Conservation (phyloP, 495 filamentous ascomycete species). For the Astrocystis sublimbata region DNA sequence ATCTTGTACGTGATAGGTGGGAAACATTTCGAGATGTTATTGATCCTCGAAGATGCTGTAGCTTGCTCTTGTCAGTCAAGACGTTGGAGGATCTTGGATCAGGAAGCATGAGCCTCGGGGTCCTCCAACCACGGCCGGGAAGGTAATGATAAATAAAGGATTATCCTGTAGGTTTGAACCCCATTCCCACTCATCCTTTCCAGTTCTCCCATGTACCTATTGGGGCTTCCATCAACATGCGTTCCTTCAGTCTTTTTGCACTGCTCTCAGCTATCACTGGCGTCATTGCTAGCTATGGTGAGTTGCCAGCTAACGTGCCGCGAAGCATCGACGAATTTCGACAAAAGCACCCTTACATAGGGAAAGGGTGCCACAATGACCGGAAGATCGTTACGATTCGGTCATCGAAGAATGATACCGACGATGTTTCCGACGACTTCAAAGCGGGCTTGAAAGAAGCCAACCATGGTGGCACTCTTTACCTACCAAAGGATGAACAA, state of each 20-base stretch:
- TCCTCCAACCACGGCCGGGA: not conserved
- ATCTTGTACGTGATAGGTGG: constrained; percentile 8
- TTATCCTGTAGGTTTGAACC: not conserved
- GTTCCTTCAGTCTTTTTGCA: constrained; percentile 19
- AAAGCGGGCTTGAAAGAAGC: constrained; percentile 52
- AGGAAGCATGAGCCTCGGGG: not conserved
- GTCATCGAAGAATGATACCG: constrained; percentile 51
- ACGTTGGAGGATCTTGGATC: not conserved
- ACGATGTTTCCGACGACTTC: constrained; percentile 58
- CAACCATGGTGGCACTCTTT: constrained; percentile 55
- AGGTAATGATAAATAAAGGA: not conserved
- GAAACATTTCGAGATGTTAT: constrained; percentile 1
- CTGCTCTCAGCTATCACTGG: constrained; percentile 17
- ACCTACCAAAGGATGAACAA: constrained; percentile 50
- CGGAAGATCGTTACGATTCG: constrained; percentile 52
- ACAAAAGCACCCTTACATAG: constrained; percentile 30
- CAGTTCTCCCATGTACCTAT: not conserved
- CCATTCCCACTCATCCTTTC: not conserved
- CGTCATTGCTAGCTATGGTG: constrained; percentile 11
- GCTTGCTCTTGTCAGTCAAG: not conserved
- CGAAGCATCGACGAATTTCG: constrained; percentile 33
- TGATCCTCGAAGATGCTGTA: not conserved
- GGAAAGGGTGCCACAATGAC: constrained; percentile 14
- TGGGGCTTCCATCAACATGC: constrained; percentile 8
- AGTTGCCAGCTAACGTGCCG: constrained; percentile 31